phyloP scores from a whole-genome alignment of 2,329 filamentous ascomycete genomes.

The Trichoderma sp. region DNA sequence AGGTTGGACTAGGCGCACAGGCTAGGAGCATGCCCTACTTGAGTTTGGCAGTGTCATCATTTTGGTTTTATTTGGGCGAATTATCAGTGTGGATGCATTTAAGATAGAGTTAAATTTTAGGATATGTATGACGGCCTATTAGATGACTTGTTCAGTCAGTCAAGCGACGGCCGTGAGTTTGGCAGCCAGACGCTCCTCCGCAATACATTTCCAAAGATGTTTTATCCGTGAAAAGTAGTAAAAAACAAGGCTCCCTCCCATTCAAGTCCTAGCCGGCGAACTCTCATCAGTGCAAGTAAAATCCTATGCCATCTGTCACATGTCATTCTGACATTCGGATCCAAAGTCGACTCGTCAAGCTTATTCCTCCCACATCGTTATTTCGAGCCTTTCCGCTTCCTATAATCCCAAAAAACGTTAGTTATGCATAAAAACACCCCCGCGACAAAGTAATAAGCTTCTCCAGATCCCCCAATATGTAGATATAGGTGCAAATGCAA shows the following conservation, averaged over 20 bases:
- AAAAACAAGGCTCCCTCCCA: not conserved
- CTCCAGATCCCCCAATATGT: not conserved
- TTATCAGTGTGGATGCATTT: not conserved
- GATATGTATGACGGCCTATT: slow-evolving; percentile 7
- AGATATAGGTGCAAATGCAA: too few relatives aligned
- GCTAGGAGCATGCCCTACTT: not conserved
- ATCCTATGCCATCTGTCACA: not conserved
- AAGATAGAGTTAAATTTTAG: not conserved
- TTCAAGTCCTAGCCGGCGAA: not conserved
- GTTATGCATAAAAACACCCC: not conserved
- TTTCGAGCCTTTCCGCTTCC: slow-evolving; percentile 7
- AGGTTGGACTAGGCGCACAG: not conserved
- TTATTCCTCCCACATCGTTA: not conserved
- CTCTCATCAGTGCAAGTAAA: not conserved
- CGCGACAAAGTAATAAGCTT: not conserved
- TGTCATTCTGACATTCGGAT: not conserved
- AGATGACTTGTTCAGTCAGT: not conserved
- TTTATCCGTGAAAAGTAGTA: not conserved
- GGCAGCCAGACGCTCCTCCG: not conserved
- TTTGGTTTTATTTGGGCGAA: not conserved
- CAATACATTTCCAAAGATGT: not conserved
- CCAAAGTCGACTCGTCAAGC: not conserved
- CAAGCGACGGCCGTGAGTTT: not conserved
- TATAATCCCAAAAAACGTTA: not conserved
- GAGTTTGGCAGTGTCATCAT: not conserved